phyloP scores from a whole-genome alignment of 1,139 yeast species.

The Magnusiomyces sp. region DNA sequence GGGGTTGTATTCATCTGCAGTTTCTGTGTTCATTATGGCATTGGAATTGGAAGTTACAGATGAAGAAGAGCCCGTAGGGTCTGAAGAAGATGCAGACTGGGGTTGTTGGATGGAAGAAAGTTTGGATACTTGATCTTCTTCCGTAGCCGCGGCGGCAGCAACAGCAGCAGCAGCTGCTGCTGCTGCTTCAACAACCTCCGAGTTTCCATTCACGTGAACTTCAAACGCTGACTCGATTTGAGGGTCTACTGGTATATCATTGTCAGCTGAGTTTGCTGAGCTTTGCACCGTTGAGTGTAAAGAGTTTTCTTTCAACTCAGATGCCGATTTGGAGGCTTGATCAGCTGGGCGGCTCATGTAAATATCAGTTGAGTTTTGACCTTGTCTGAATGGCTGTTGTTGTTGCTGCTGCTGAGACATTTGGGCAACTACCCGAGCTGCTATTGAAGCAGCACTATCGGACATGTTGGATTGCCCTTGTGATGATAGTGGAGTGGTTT shows the following conservation, averaged over 20 bases:
- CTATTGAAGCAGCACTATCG: neutral
- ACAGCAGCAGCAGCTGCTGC: conserved; percentile 3
- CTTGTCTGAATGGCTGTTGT: conserved; percentile 2
- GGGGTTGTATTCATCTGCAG: too few relatives aligned
- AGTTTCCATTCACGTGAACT: conserved; percentile 30
- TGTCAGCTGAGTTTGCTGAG: conserved; percentile 5
- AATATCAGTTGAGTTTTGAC: neutral
- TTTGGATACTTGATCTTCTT: neutral
- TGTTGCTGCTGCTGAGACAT: conserved; percentile 5
- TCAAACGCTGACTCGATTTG: conserved; percentile 50
- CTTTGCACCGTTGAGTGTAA: neutral
- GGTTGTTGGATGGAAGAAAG: too few relatives aligned
- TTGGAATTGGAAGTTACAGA: too few relatives aligned
- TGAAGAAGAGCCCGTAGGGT: too few relatives aligned
- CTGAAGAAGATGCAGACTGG: too few relatives aligned
- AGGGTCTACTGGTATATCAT: conserved; percentile 48
- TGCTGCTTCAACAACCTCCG: neutral
- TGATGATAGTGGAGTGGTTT: neutral
- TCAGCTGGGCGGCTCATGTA: conserved; percentile 1
- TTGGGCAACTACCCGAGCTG: neutral
- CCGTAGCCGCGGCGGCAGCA: neutral
- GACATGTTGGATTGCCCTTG: neutral
- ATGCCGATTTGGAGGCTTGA: neutral
- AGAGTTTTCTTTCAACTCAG: too few relatives aligned
- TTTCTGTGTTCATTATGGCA: too few relatives aligned